Percentiles rank a stretch among this genome's conserved stretches.
Conservation (phyloP, 2,329 filamentous ascomycete genomes). For the Huntiella omanensis region DNA sequence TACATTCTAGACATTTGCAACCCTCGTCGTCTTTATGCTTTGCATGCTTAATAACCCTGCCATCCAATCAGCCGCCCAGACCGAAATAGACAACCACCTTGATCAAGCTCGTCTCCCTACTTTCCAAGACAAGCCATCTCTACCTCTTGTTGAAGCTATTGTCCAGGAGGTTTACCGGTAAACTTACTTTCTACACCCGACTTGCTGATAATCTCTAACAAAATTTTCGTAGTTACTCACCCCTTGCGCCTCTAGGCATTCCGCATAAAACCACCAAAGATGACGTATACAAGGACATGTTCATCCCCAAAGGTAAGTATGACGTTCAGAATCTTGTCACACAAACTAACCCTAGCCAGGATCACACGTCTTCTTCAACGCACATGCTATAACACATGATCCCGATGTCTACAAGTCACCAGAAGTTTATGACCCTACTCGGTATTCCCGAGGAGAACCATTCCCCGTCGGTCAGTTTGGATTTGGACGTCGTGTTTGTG, state of each 20-base stretch:
- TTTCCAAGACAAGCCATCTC: not conserved
- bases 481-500: slow-evolving; percentile 19
- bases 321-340: not conserved
- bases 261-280: slow-evolving; percentile 36
- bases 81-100: slow-evolving; percentile 25
- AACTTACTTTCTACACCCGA: not conserved
- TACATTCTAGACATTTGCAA: slow-evolving; percentile 18
- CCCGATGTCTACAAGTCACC: slow-evolving; percentile 22
- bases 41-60: slow-evolving; percentile 24
- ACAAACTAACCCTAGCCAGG: slow-evolving; percentile 11
- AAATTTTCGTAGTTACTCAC: slow-evolving; percentile 18
- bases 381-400: slow-evolving; percentile 25
- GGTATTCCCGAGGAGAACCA: slow-evolving; percentile 26
- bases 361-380: slow-evolving; percentile 24
- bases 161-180: slow-evolving; percentile 3
- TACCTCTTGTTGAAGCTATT: not conserved
- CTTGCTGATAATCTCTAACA: not conserved
- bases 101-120: not conserved
- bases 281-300: slow-evolving; percentile 37
- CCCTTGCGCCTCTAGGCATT: slow-evolving; percentile 28
- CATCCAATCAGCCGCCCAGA: slow-evolving; percentile 28
- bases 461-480: slow-evolving; percentile 21
- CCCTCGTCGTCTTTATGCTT: slow-evolving; percentile 23
- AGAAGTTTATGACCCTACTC: slow-evolving; percentile 27
- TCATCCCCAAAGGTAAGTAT: slow-evolving; percentile 31